Base-by-base conservation (phyloP, 2,329 filamentous ascomycete species). In the Alternaria dauci region DNA sequence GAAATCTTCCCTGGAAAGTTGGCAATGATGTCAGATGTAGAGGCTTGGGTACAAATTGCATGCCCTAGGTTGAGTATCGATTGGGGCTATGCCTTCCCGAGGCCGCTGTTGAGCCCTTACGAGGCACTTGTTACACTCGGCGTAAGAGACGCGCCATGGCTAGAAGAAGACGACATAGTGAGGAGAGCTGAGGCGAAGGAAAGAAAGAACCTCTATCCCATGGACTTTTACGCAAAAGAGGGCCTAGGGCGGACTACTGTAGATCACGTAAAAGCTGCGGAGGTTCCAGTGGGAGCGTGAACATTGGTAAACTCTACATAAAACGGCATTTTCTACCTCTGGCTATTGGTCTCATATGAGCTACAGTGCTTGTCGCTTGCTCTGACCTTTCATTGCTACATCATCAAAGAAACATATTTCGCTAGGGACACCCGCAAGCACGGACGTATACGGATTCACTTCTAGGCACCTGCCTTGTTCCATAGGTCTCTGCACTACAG, bases 1-100 rank as follows among this genome's bases (percentile, higher is more conserved):
- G 95, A 99, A 82, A 98, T 99, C 55, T 97, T 98, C 77, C 95
- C 96, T 0, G 94, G 93, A 0, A 99, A 98, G 81, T 81, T 99
- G 67, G 93, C 92, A 0, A 89, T 95, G 83, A 97, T 99, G 93
- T 70, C 71, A 30, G 94, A 98, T 73, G 92, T 99, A 2, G 94
- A 97, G 75, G 96, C 93, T 71, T 99, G 95, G 95, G 94, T 99
- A 39, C 95, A 99, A 80, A 93, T 99, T 52, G 95, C 95, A 5
- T 99, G 95, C 80, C 95, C 95, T n/a, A 84, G 95, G 51, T 76
- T 99, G 76, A 98, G 94, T 78, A 99, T 99, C 69, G 95, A 99
- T 80, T 99, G 95, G 95, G 95, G 95, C 0, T 98, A 98, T 81
- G 95, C 95, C 0, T 99, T 99, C 75, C 87, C 93, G 1, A 82